Percentiles rank a stretch among this genome's conserved stretches.
Evolutionary conservation across 2,329 filamentous ascomycete genomes (phyloP).

Genomic region (Mycosphaerella sp.): DNA sequence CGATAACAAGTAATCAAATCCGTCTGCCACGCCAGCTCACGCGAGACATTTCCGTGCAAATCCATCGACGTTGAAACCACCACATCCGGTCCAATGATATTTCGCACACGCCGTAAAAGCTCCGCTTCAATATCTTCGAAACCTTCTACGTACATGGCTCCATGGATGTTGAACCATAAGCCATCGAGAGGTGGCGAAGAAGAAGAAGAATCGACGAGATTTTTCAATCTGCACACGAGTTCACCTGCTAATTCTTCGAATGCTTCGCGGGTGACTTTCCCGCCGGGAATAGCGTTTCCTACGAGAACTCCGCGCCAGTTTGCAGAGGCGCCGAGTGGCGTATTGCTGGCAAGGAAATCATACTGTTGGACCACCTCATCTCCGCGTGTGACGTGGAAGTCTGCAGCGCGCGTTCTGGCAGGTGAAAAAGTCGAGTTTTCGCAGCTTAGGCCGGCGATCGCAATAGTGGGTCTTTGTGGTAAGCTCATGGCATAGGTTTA

Average conservation of each 20-base stretch:
- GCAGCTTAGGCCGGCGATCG: constrained; percentile 15
- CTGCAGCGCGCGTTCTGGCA: constrained; percentile 9
- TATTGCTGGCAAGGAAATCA: neutral
- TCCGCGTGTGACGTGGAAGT: constrained; percentile 15
- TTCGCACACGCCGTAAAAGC: constrained; percentile 16
- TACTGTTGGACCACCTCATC: constrained; percentile 8
- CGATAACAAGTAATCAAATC: constrained; percentile 22
- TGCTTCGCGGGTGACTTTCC: constrained; percentile 16
- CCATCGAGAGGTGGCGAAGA: constrained; percentile 13
- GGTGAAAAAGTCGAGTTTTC: constrained; percentile 19
- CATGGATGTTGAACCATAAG: constrained; percentile 22
- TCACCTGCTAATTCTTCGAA: constrained; percentile 19
- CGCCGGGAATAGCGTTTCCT: constrained; percentile 20
- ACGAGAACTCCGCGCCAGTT: constrained; percentile 12
- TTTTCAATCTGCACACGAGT: constrained; percentile 9
- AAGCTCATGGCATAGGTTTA: no score
- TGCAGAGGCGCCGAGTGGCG: neutral
- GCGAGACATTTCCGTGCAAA: constrained; percentile 22
- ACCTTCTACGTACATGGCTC: constrained; percentile 23
- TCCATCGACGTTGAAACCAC: constrained; percentile 22
- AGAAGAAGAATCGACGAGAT: neutral
- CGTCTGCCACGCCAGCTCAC: constrained; percentile 14
- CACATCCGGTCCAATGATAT: constrained; percentile 16
- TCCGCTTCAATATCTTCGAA: constrained; percentile 19
- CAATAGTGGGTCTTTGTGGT: constrained; percentile 10